A percentile compares a stretch with the other conserved stretches of the same genome.
Conservation (phyloP, 2,329 filamentous ascomycete species). For the Neonectria ditissima region DNA sequence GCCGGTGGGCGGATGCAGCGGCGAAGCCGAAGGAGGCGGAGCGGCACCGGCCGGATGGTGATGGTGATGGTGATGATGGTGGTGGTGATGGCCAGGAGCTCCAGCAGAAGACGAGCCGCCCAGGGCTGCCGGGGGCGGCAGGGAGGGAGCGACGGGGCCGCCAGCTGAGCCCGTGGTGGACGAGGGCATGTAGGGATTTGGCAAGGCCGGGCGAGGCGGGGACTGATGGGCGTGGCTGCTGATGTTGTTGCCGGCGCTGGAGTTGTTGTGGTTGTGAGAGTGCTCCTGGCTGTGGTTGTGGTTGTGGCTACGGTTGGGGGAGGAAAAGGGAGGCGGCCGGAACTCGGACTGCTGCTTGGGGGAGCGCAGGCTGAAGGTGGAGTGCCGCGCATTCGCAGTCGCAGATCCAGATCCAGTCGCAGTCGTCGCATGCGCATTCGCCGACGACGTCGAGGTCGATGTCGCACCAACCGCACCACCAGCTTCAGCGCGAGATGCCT, state of each 20-base stretch:
- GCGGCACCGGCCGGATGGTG: conserved; percentile 42
- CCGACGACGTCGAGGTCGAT: conserved; percentile 39
- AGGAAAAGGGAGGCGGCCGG: conserved; percentile 48
- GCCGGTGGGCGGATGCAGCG: conserved; percentile 57
- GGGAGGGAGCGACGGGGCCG: conserved; percentile 46
- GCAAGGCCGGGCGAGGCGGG: conserved; percentile 47
- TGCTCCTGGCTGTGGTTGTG: conserved; percentile 23
- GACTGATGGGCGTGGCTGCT: conserved; percentile 48
- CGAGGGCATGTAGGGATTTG: conserved; percentile 53
- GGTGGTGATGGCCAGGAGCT: conserved; percentile 36
- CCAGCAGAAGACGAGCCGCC: conserved; percentile 37
- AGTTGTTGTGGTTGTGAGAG: conserved; percentile 44
- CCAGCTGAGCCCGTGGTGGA: conserved; percentile 47
- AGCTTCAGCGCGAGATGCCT: conserved; percentile 39
- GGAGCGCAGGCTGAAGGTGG: conserved; percentile 62
- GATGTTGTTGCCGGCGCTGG: conserved; percentile 40
- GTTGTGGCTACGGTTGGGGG: conserved; percentile 35
- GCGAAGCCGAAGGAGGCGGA: conserved; percentile 52
- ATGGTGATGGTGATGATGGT: conserved; percentile 38
- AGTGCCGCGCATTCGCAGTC: conserved; percentile 52
- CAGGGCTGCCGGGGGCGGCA: conserved; percentile 47
- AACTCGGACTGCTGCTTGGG: conserved; percentile 58
- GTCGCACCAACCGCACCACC: conserved; percentile 31
- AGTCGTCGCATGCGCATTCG: conserved; percentile 35
- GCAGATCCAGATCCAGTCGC: conserved; percentile 31